Conservation (phyloP, 2,329 filamentous ascomycete genomes). For the Torrubiella hemipterigena region DNA sequence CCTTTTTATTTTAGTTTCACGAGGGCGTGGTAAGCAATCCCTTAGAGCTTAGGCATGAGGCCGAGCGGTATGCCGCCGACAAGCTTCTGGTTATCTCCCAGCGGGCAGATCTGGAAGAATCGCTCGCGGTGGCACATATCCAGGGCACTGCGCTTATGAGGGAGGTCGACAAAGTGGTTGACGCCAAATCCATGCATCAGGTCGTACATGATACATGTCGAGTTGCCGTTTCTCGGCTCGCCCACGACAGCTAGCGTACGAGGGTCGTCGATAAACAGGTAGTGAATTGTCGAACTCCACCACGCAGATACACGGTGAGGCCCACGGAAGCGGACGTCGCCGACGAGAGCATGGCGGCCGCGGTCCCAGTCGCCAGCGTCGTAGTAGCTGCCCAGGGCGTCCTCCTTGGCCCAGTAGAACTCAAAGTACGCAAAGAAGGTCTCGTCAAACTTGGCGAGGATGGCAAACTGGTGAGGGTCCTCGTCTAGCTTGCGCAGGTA, state of each 20-base stretch:
- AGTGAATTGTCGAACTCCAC: constrained; percentile 52
- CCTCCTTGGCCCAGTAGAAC: constrained; percentile 61
- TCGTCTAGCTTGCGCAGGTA: constrained; percentile 58
- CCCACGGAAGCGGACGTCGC: constrained; percentile 46
- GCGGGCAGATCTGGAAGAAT: constrained; percentile 57
- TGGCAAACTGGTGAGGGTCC: constrained; percentile 59
- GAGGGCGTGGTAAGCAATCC: too few relatives aligned
- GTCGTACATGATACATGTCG: constrained; percentile 61
- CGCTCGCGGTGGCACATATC: constrained; percentile 52
- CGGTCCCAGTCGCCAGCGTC: constrained; percentile 43
- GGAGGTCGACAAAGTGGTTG: constrained; percentile 60
- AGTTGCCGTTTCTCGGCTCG: constrained; percentile 62
- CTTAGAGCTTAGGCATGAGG: constrained; percentile 41
- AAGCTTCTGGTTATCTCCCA: constrained; percentile 43
- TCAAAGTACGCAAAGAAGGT: constrained; percentile 67
- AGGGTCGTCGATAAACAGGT: constrained; percentile 48
- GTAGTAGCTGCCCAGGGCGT: constrained; percentile 44
- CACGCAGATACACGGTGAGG: constrained; percentile 49
- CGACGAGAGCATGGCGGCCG: constrained; percentile 45
- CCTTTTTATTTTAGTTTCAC: too few relatives aligned
- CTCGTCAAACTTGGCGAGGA: constrained; percentile 62
- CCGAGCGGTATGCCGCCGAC: constrained; percentile 41
- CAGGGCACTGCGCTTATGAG: constrained; percentile 59
- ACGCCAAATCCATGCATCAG: constrained; percentile 61
- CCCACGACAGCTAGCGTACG: constrained; percentile 46